phyloP scores from a whole-genome alignment of 371 early-diverging fungal species.

The Apophysomyces elegans region DNA sequence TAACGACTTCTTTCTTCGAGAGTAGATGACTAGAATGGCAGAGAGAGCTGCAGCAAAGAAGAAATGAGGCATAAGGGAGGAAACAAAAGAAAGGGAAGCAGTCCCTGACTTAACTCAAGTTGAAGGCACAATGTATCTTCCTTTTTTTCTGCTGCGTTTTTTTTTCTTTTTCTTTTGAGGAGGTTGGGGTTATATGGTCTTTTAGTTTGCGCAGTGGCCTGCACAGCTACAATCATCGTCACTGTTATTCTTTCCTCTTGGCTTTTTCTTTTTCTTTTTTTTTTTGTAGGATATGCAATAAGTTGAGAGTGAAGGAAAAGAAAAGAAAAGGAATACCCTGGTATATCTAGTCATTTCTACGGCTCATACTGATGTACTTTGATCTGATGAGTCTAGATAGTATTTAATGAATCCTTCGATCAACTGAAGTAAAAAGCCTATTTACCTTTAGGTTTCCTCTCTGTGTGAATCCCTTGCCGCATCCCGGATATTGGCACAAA shows the following conservation, averaged over 20 bases:
- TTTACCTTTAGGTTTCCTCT: constrained; percentile 11
- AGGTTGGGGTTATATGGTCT: too few relatives aligned
- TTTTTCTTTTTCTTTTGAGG: neutral
- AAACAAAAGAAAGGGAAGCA: constrained; percentile 7
- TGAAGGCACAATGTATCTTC: neutral
- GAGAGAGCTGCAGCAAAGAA: constrained; percentile 54
- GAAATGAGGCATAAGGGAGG: constrained; percentile 25
- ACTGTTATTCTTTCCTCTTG: neutral
- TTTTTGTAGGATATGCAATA: neutral
- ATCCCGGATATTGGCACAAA: constrained; percentile 10
- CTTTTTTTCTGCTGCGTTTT: neutral
- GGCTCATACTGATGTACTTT: constrained; percentile 12
- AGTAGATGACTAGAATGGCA: constrained; percentile 52
- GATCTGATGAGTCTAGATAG: constrained; percentile 9
- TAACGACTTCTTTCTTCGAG: constrained; percentile 71
- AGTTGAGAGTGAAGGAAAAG: neutral
- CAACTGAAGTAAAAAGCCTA: neutral
- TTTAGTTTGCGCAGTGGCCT: neutral
- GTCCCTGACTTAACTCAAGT: constrained; percentile 1
- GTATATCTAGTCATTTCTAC: constrained; percentile 8
- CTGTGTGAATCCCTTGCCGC: constrained; percentile 9
- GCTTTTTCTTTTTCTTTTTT: neutral
- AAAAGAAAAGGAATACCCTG: neutral
- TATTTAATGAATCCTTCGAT: neutral
- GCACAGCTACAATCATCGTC: constrained; percentile 6